These are phyloP conservation scores for Selaginella moellendorffii DNA, from an alignment of 75 land plant genomes.

Conservation along the genomic window DNA sequence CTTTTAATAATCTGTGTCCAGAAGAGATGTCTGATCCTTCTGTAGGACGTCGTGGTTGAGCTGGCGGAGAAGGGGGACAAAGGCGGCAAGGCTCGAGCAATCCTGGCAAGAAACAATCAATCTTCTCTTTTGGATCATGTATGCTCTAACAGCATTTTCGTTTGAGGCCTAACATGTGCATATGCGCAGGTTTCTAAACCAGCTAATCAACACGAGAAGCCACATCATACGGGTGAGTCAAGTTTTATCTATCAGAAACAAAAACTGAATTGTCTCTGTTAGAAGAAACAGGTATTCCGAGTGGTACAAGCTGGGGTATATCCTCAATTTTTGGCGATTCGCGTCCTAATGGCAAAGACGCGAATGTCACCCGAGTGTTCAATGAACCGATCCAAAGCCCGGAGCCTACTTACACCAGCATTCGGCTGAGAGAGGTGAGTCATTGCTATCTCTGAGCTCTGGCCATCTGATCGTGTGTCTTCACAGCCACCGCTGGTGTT, in stretches of 20 bases:
- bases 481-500: not conserved
- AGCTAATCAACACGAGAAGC: slow-evolving; percentile 10
- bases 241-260: not conserved
- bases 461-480: not conserved
- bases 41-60: not conserved
- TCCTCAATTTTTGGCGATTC: slow-evolving; percentile 19
- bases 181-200: slow-evolving; percentile 10
- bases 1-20: not conserved
- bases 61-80: not conserved
- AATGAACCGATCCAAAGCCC: slow-evolving; percentile 29
- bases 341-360: slow-evolving; percentile 15
- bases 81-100: slow-evolving; percentile 42
- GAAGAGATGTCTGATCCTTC: slow-evolving; percentile 23
- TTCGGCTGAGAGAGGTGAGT: slow-evolving; percentile 67
- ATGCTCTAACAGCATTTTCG: not conserved
- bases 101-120: slow-evolving; percentile 55
- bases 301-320: slow-evolving; percentile 20
- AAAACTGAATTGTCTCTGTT: not conserved
- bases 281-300: slow-evolving; percentile 1
- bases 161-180: not conserved
- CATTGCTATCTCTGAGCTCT: not conserved
- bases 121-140: slow-evolving; percentile 35
- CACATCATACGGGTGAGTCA: slow-evolving; percentile 10
- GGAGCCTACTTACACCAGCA: slow-evolving; percentile 38
- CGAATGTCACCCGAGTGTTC: slow-evolving; percentile 14